Evolutionary conservation across 768 basidiomycete genomes (phyloP).

Genomic region (Russula sp.): DNA sequence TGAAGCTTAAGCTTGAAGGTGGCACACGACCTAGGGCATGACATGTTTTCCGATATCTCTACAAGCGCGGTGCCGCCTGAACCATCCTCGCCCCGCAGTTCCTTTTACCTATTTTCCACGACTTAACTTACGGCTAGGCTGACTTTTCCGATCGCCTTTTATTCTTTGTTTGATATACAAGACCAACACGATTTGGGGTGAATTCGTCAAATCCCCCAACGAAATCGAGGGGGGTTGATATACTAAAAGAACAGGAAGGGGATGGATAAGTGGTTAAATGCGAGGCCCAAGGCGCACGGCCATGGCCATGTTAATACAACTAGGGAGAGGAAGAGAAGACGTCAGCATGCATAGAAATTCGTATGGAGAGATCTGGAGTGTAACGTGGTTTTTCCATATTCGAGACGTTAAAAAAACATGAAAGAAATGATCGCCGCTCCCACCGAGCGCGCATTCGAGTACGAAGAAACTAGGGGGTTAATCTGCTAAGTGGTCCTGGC

Average conservation of each 20-base stretch:
- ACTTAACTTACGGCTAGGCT: not conserved
- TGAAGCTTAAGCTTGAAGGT: too few species aligned
- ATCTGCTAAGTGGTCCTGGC: not conserved
- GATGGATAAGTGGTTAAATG: not conserved
- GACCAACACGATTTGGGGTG: not conserved
- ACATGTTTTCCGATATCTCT: too few species aligned
- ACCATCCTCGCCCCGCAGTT: too few species aligned
- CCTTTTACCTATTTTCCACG: not conserved
- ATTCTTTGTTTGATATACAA: not conserved
- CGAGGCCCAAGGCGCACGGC: not conserved
- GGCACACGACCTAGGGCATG: too few species aligned
- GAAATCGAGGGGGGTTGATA: not conserved
- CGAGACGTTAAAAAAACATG: not conserved
- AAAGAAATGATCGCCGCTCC: not conserved
- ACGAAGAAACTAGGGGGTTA: not conserved
- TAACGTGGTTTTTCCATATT: not conserved
- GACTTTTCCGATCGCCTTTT: not conserved
- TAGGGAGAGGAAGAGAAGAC: not conserved
- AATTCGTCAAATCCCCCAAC: too few species aligned
- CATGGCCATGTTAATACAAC: conserved; percentile 2
- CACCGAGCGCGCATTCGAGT: not conserved
- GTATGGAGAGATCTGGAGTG: not conserved
- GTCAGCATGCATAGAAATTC: not conserved
- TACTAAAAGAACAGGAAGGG: not conserved
- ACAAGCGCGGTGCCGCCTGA: too few species aligned